A percentile compares a stretch with the other conserved stretches of the same genome.
Evolutionary conservation across 306 rosid species (phyloP).

Genomic region (Cicer chorassanicum): DNA sequence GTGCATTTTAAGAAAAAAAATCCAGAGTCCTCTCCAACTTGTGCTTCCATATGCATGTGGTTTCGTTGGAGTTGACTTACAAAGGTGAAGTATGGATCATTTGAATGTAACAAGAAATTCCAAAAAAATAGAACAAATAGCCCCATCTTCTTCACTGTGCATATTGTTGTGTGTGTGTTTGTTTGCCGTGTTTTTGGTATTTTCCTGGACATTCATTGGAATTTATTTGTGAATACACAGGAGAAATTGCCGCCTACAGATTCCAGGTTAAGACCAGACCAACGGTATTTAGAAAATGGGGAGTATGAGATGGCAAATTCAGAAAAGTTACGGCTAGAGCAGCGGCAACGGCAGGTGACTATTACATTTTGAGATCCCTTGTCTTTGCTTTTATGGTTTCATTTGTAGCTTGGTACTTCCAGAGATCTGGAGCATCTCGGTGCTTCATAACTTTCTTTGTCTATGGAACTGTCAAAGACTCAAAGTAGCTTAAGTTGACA

Average conservation of each 20-base stretch:
- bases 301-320: conserved; percentile 97
- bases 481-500: conserved; percentile 11
- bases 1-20: not conserved
- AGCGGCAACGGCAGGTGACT: conserved; percentile 94
- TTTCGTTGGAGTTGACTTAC: conserved; percentile 19
- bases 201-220: conserved; percentile 31
- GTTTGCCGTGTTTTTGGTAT: conserved; percentile 12
- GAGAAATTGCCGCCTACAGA: conserved; percentile 98
- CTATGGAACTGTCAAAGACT: conserved; percentile 12
- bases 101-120: conserved; percentile 15
- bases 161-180: not conserved
- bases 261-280: conserved; percentile 98
- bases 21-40: conserved; percentile 22
- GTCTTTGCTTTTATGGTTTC: conserved; percentile 17
- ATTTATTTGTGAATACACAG: conserved; percentile 51
- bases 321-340: conserved; percentile 92
- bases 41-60: not conserved
- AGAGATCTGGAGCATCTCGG: conserved; percentile 10
- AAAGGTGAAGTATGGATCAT: conserved; percentile 3
- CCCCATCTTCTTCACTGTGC: conserved; percentile 10
- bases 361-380: conserved; percentile 32
- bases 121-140: conserved; percentile 1
- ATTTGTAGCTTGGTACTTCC: not conserved
- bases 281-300: conserved; percentile 94
- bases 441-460: conserved; percentile 11